Evolutionary conservation across 1,139 yeast species (phyloP).

Genomic region (Debaryomyces sp.): DNA sequence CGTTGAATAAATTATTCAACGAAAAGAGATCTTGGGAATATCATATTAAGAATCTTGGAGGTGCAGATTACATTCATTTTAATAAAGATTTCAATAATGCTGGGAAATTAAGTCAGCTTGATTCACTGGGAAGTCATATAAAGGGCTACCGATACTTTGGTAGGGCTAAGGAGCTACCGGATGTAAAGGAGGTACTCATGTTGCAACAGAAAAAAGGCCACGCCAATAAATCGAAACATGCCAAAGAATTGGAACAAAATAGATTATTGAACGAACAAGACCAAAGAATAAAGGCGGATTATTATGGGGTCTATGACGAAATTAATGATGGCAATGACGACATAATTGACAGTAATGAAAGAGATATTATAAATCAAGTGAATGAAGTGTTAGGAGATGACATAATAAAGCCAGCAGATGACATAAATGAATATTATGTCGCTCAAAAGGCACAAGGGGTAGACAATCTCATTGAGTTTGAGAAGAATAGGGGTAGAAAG

Average conservation of each 20-base stretch:
- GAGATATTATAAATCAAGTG: conserved; percentile 17
- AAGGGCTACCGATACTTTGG: conserved; percentile 80
- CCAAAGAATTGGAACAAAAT: conserved; percentile 16
- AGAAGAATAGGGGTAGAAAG: conserved; percentile 18
- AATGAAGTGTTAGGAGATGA: conserved; percentile 16
- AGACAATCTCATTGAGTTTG: conserved; percentile 22
- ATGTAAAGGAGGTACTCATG: conserved; percentile 59
- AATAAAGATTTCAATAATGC: conserved; percentile 27
- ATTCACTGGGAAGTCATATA: conserved; percentile 22
- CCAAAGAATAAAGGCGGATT: conserved; percentile 18
- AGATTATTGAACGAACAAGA: conserved; percentile 21
- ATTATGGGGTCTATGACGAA: conserved; percentile 53
- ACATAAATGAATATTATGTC: conserved; percentile 9
- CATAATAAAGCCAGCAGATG: conserved; percentile 13
- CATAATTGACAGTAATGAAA: conserved; percentile 12
- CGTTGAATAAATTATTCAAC: conserved; percentile 64
- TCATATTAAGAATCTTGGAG: conserved; percentile 69
- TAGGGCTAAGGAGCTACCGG: conserved; percentile 79
- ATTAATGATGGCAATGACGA: neutral
- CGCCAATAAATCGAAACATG: conserved; percentile 15
- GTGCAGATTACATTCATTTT: conserved; percentile 56
- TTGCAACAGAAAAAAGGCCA: conserved; percentile 26
- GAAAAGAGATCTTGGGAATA: conserved; percentile 81
- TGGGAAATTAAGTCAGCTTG: conserved; percentile 20
- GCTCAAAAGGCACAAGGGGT: conserved; percentile 9